Evolutionary conservation across 1,139 yeast species (phyloP), one percentile per base, ranked within the genome.

Genomic region (Debaryomycetaceae sp.): DNA sequence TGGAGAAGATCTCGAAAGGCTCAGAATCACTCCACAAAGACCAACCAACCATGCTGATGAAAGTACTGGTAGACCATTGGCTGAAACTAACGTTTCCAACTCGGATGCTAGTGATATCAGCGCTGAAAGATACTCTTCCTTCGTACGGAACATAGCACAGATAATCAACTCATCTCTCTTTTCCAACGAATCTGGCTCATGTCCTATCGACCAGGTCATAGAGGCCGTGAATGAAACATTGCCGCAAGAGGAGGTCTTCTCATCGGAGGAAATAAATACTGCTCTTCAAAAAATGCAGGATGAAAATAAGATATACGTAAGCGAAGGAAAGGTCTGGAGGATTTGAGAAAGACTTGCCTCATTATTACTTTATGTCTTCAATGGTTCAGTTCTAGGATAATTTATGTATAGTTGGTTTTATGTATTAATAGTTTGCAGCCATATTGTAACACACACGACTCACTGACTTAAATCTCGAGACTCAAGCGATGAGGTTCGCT

Each of bases 311-410:
- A 56, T 84, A 40, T 78, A 80, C 79, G 55, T 73, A 22, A 74
- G 80, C 30, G 88, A 81, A 37, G 85, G 77, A 26, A 77, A 78
- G 56, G 73, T 83, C 33, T 82, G 80, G 78, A 73, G 75, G 59
- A 76, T 81, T 36, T 78, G 53, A 42, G 7, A 3, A 11, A 22
- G 11, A 8, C 26, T 22, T 22, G 11, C 26, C 26, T 8, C 26
- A 3, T 11, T 3, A 22, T 11, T 8, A 22, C 11, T 22, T 22
- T 22, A n/a, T n/a, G n/a, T n/a, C n/a, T n/a, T n/a, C n/a, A n/a
- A n/a, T 22, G 26, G 11, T 22, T 22, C 26, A 22, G 4, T 22
- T 22, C 26, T 8, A 8, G n/a, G 14, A n/a, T 35, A 30, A 24
- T 4, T 34, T 34, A 29, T 15, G 24, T 33, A 14, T 11, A 16